Evolutionary conservation across 164 flowering plant species (phyloP).

Genomic region (Taxillus chinensis): DNA sequence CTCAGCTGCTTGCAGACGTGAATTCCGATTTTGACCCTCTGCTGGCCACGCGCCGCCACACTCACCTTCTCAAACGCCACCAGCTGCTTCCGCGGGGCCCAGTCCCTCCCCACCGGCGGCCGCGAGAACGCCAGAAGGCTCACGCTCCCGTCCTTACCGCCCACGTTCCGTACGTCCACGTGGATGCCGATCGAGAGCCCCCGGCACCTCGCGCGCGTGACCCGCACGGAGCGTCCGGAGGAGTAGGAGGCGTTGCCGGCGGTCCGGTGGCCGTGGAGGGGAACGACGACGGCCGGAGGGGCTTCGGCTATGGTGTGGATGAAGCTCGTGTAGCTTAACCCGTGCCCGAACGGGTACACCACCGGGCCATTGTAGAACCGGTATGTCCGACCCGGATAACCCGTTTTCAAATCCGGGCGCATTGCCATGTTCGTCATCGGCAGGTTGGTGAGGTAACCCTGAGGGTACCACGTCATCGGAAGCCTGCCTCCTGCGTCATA

Average conservation of each 20-base stretch:
- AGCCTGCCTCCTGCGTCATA: constrained; percentile 46
- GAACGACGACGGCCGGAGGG: constrained; percentile 39
- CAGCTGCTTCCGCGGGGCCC: constrained; percentile 65
- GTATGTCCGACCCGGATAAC: constrained; percentile 92
- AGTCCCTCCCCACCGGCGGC: constrained; percentile 46
- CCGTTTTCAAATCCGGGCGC: constrained; percentile 37
- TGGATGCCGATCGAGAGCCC: constrained; percentile 31
- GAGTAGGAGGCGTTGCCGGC: constrained; percentile 16
- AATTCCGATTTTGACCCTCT: constrained; percentile 35
- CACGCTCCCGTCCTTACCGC: constrained; percentile 59
- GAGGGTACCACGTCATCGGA: constrained; percentile 95
- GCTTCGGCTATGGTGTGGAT: constrained; percentile 40
- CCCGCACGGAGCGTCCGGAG: constrained; percentile 34
- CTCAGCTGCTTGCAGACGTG: constrained; percentile 74
- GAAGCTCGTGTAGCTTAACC: constrained; percentile 65
- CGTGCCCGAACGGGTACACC: constrained; percentile 86
- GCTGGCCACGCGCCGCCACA: constrained; percentile 32
- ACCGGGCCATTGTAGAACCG: constrained; percentile 80
- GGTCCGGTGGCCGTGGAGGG: constrained; percentile 31
- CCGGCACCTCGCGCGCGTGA: constrained; percentile 60
- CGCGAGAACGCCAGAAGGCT: constrained; percentile 52
- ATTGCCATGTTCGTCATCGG: constrained; percentile 89
- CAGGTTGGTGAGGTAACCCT: constrained; percentile 42
- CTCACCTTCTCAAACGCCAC: constrained; percentile 65
- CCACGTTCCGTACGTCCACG: constrained; percentile 55